A percentile compares a stretch with the other conserved stretches of the same genome.
phyloP scores from a whole-genome alignment of 495 filamentous ascomycete species.

The Tuber microsphaerosporum region DNA sequence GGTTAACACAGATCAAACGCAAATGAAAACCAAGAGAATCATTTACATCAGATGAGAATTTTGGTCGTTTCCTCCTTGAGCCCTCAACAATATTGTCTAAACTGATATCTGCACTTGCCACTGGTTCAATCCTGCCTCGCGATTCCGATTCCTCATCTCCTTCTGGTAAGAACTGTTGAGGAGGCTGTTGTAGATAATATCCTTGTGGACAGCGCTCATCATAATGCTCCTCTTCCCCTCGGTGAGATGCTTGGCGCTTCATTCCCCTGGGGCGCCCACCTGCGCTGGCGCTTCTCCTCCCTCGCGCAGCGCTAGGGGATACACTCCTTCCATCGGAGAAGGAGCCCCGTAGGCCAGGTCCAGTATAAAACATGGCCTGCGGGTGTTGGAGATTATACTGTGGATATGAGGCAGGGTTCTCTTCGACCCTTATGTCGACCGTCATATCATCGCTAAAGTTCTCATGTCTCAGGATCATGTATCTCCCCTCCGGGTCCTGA shows the following conservation, averaged over 20 bases:
- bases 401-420: constrained; percentile 45
- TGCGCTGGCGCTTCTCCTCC: constrained; percentile 70
- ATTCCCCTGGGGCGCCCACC: constrained; percentile 32
- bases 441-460: constrained; percentile 85
- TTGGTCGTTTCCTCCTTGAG: constrained; percentile 86
- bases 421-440: constrained; percentile 80
- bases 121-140: constrained; percentile 34
- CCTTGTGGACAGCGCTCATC: constrained; percentile 28
- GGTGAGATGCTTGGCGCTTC: constrained; percentile 35
- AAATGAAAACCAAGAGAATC: constrained; percentile 14
- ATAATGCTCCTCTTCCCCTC: constrained; percentile 24
- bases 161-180: constrained; percentile 29
- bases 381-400: constrained; percentile 37
- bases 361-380: constrained; percentile 40
- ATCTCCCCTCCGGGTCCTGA: constrained; percentile 76
- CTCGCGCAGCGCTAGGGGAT: constrained; percentile 68
- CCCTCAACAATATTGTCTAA: constrained; percentile 97
- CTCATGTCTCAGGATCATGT: constrained; percentile 88
- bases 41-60: constrained; percentile 54
- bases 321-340: constrained; percentile 54
- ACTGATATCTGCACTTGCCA: constrained; percentile 68
- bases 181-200: constrained; percentile 27
- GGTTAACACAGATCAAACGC: constrained; percentile 20
- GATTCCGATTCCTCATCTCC: constrained; percentile 31
- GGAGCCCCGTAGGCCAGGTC: constrained; percentile 43